Evolutionary conservation across 2,329 filamentous ascomycete genomes (phyloP).

Genomic region (Blastomyces parvus): DNA sequence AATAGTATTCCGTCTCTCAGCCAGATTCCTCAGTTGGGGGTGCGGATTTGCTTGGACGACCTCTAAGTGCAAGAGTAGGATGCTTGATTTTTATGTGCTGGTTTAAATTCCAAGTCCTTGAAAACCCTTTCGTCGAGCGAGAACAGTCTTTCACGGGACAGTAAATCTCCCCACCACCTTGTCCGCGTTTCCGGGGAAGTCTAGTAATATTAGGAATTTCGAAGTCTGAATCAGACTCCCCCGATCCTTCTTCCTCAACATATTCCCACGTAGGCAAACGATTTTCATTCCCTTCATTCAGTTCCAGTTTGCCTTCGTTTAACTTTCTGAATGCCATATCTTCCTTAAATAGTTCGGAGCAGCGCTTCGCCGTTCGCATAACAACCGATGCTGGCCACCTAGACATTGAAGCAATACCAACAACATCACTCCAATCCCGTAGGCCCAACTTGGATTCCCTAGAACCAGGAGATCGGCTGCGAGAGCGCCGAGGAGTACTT

Average conservation of each 20-base stretch:
- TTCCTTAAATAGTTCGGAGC: conserved; percentile 64
- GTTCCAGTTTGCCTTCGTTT: conserved; percentile 28
- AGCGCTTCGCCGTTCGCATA: conserved; percentile 61
- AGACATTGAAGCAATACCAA: conserved; percentile 65
- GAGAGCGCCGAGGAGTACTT: neutral
- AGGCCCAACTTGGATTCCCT: conserved; percentile 26
- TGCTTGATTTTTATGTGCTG: conserved; percentile 27
- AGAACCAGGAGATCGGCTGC: conserved; percentile 5
- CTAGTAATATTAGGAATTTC: conserved; percentile 11
- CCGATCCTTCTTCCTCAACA: conserved; percentile 27
- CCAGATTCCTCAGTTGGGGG: neutral
- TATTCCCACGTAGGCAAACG: conserved; percentile 20
- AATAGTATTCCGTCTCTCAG: neutral
- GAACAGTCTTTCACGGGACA: conserved; percentile 25
- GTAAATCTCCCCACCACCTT: conserved; percentile 17
- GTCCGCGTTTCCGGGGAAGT: neutral
- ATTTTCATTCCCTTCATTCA: conserved; percentile 17
- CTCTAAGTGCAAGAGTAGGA: conserved; percentile 11
- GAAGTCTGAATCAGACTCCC: conserved; percentile 13
- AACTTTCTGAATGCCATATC: conserved; percentile 56
- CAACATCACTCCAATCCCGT: conserved; percentile 76
- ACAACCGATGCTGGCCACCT: conserved; percentile 60
- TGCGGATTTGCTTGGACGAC: neutral
- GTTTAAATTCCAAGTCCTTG: conserved; percentile 31
- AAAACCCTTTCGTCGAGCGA: conserved; percentile 27